Conservation (phyloP, 257 asterid species). For the Thymus mandschuricus region DNA sequence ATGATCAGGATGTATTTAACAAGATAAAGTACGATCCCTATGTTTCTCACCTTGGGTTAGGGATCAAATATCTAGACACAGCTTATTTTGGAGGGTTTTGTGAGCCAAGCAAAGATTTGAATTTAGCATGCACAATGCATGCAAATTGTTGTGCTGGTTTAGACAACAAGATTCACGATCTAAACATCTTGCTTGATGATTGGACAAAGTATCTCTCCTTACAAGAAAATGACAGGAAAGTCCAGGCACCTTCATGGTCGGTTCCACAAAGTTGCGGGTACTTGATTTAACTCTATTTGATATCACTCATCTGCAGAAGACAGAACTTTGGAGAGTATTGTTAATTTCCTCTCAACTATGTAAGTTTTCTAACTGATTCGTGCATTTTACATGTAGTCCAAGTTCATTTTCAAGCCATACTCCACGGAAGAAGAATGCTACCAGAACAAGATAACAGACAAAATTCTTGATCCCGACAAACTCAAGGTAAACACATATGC, state of each 20-base stretch:
- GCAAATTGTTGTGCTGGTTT: constrained; percentile 71
- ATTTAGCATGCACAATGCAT: constrained; percentile 61
- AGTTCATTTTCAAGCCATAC: constrained; percentile 34
- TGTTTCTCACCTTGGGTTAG: constrained; percentile 41
- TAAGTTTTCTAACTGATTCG: background rate
- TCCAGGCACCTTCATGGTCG: constrained; percentile 38
- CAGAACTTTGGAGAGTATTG: background rate
- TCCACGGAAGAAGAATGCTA: constrained; percentile 37
- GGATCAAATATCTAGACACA: constrained; percentile 53
- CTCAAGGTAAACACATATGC: constrained; percentile 12
- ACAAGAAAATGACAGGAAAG: constrained; percentile 29
- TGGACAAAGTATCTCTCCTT: constrained; percentile 51
- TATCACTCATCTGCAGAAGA: background rate
- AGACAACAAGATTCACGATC: constrained; percentile 57
- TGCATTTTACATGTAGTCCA: constrained; percentile 18
- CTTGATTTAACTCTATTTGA: background rate
- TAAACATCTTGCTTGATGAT: constrained; percentile 48
- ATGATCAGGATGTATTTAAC: constrained; percentile 63
- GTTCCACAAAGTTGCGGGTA: constrained; percentile 49
- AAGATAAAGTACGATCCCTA: constrained; percentile 44
- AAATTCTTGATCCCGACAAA: background rate
- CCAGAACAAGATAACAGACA: constrained; percentile 19
- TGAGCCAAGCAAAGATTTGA: constrained; percentile 52
- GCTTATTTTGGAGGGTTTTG: constrained; percentile 63
- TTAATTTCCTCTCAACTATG: background rate